Percentiles rank a stretch among this genome's conserved stretches.
These are phyloP conservation scores for Protomyces gravidus DNA, from an alignment of 1,139 yeast species.

Conservation along the genomic window DNA sequence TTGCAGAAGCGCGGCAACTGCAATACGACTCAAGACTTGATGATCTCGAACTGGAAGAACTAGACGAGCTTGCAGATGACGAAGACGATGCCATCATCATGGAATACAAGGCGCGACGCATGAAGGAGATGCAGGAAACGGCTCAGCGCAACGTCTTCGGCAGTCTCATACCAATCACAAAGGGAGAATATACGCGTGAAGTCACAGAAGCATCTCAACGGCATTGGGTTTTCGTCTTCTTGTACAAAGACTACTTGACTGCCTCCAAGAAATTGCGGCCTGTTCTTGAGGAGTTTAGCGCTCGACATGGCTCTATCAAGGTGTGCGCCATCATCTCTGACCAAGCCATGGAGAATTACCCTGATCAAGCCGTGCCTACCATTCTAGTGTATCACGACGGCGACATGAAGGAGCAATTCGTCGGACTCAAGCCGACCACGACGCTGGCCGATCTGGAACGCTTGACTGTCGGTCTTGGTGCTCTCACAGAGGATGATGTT, in stretches of 20 bases:
- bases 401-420: constrained; percentile 29
- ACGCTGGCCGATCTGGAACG: constrained; percentile 16
- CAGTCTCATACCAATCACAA: constrained; percentile 65
- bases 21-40: constrained; percentile 77
- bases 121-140: constrained; percentile 64
- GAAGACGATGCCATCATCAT: constrained; percentile 73
- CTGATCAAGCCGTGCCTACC: constrained; percentile 87
- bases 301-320: constrained; percentile 70
- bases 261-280: constrained; percentile 31
- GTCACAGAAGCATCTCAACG: constrained; percentile 72
- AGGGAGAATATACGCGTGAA: constrained; percentile 81
- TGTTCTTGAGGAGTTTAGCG: constrained; percentile 45
- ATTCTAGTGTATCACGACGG: constrained; percentile 66
- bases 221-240: constrained; percentile 66
- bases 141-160: constrained; percentile 68
- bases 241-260: constrained; percentile 41
- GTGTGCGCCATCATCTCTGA: constrained; percentile 85
- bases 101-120: constrained; percentile 67
- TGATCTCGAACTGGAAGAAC: constrained; percentile 66
- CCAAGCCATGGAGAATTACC: constrained; percentile 87
- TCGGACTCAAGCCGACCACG: constrained; percentile 19
- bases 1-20: constrained; percentile 70
- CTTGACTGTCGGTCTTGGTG: constrained; percentile 18
- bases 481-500: constrained; percentile 23
- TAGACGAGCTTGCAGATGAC: constrained; percentile 43